These are phyloP conservation scores for Dianthus caryophyllus DNA, from an alignment of 148 eudicot species.

Conservation along the genomic window DNA sequence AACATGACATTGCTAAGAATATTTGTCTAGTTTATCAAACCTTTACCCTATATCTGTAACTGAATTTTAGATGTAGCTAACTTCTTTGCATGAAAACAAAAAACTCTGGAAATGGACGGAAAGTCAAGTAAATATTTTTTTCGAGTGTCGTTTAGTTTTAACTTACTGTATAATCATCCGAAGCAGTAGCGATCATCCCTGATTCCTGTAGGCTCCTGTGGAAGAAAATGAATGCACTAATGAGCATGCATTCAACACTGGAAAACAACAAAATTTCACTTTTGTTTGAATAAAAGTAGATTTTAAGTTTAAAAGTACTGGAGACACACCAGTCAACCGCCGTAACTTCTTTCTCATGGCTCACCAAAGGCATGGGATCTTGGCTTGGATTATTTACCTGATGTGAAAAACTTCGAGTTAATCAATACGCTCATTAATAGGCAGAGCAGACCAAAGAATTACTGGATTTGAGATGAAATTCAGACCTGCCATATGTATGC, in stretches of 20 bases:
- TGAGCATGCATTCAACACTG: slow-evolving; percentile 7
- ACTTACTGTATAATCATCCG: slow-evolving; percentile 90
- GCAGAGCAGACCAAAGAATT: neutral
- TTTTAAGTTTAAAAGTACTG: neutral
- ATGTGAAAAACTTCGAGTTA: slow-evolving; percentile 7
- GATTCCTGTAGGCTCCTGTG: slow-evolving; percentile 67
- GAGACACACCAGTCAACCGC: slow-evolving; percentile 74
- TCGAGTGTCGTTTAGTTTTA: neutral
- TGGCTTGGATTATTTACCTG: slow-evolving; percentile 64
- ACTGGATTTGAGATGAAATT: neutral
- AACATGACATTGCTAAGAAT: neutral
- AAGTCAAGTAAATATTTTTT: neutral
- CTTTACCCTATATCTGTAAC: neutral
- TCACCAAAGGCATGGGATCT: slow-evolving; percentile 52
- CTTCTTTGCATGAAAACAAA: neutral
- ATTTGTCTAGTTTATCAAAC: neutral
- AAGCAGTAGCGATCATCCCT: slow-evolving; percentile 81
- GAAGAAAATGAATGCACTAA: slow-evolving; percentile 6
- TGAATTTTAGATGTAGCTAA: neutral
- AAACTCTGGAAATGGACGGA: neutral
- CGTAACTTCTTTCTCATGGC: slow-evolving; percentile 90
- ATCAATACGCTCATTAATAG: neutral
- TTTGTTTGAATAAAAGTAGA: neutral
- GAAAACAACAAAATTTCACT: no score
- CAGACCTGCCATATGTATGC: slow-evolving; percentile 94